Evolutionary conservation across 169 alveolate genomes (phyloP).

Genomic region (Plasmodium berghei): DNA sequence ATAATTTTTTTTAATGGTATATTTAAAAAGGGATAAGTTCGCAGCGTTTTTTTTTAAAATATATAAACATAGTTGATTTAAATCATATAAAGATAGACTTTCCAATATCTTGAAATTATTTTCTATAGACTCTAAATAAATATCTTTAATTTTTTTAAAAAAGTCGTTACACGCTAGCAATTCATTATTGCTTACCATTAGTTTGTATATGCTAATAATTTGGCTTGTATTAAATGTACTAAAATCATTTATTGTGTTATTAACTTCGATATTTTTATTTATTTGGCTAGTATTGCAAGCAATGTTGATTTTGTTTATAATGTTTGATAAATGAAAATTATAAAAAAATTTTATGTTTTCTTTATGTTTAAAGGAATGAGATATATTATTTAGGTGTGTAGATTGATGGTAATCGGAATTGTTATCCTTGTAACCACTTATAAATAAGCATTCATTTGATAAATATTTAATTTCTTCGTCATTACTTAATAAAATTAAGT

Average conservation of each 20-base stretch:
- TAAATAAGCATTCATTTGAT: constrained; percentile 9
- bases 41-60: constrained; percentile 53
- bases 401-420: neutral
- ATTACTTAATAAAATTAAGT: constrained; percentile 42
- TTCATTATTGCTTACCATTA: constrained; percentile 26
- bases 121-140: constrained; percentile 42
- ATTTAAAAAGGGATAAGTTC: constrained; percentile 48
- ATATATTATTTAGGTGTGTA: no score
- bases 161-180: neutral
- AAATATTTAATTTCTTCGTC: constrained; percentile 65
- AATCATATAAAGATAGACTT: constrained; percentile 39
- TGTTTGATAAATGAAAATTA: neutral
- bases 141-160: constrained; percentile 63
- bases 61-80: constrained; percentile 51
- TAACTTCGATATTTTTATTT: neutral
- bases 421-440: neutral
- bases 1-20: constrained; percentile 30
- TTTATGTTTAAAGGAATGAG: no score
- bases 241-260: neutral
- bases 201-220: constrained; percentile 61
- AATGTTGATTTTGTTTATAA: neutral
- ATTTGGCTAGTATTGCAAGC: neutral
- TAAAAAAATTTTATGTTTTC: neutral
- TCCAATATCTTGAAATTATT: constrained; percentile 20
- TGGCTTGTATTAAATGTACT: constrained; percentile 11